Evolutionary conservation across 2,329 filamentous ascomycete species (phyloP), one percentile per base, ranked within the genome.

Genomic region (Trichoderma atroviride): DNA sequence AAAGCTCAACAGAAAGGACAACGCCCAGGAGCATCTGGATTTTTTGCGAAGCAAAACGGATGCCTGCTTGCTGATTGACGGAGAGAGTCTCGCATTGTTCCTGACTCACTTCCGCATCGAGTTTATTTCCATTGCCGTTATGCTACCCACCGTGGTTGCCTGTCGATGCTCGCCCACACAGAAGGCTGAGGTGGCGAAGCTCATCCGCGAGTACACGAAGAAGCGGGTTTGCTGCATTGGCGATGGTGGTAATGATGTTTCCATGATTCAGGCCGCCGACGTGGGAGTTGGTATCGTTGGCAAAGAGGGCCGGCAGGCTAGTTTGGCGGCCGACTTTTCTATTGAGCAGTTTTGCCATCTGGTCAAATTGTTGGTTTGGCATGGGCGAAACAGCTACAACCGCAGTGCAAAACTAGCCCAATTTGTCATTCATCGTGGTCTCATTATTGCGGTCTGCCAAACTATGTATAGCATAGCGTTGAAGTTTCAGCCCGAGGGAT

Each of bases 231-330:
- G 94, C 81, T 98, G 96, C 78, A 99, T 99, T 74, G 96, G 96
- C 47, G 96, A 99, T 77, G 96, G 96, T 73, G 96, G 96, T 75
- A 99, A 99, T 81, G 96, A 99, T 78, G 96, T 99, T 5, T 95
- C 91, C 74, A 99, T 99, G 96, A 99, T 99, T 74, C 96, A 98
- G 83, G 95, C 96, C 9, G 96, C 96, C 0, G 96, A 99, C 76
- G 94, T 99, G 0, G 96, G 96, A 71, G 95, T 99, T 31, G 96
- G 96, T 71, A 99, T 99, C 71, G 96, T 98, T 0, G 96, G 96
- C 70, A 99, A 99, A 83, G 96, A 99, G 83, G 96, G 96, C 40
- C 89, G 93, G 27, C 96, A 99, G 83, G 96, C 96, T 43, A 96
- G 92, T 76, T 86, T 99, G 58, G 96, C 96, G 0, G 96, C 96